Evolutionary conservation across 306 rosid species (phyloP).

Genomic region (Dryas drummondii): DNA sequence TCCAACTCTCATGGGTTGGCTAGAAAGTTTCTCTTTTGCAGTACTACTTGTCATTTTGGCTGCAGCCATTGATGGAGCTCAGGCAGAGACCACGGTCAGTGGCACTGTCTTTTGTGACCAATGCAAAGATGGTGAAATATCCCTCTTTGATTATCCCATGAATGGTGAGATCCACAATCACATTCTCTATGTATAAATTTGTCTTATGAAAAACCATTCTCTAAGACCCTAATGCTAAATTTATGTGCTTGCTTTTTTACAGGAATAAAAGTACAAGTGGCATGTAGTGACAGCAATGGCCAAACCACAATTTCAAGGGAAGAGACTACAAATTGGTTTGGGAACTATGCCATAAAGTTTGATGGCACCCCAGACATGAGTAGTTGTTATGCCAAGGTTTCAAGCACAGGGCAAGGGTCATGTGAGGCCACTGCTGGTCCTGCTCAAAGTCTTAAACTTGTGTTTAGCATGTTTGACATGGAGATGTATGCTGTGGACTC

Average conservation of each 20-base stretch:
- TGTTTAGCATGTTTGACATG: constrained; percentile 74
- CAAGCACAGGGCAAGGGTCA: constrained; percentile 51
- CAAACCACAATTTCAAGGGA: constrained; percentile 63
- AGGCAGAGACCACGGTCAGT: constrained; percentile 57
- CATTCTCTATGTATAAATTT: background rate
- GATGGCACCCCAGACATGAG: constrained; percentile 76
- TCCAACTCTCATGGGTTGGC: constrained; percentile 54
- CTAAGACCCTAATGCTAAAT: background rate
- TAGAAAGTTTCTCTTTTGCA: constrained; percentile 34
- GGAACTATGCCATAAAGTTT: constrained; percentile 58
- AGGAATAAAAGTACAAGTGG: constrained; percentile 73
- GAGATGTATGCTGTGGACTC: constrained; percentile 72
- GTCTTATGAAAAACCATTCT: too few relatives aligned
- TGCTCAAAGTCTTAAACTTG: constrained; percentile 58
- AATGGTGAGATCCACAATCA: constrained; percentile 48
- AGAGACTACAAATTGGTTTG: constrained; percentile 77
- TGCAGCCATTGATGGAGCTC: constrained; percentile 43
- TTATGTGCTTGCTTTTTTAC: constrained; percentile 21
- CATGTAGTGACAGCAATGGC: constrained; percentile 67
- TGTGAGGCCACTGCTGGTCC: constrained; percentile 64
- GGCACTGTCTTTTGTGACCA: constrained; percentile 93
- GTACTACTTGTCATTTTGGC: constrained; percentile 39
- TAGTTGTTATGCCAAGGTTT: constrained; percentile 54
- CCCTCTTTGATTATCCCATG: constrained; percentile 73
- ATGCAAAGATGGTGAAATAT: constrained; percentile 82